Base-by-base conservation (phyloP, 2,329 filamentous ascomycete genomes). In the Phaeomoniella chlamydospora region DNA sequence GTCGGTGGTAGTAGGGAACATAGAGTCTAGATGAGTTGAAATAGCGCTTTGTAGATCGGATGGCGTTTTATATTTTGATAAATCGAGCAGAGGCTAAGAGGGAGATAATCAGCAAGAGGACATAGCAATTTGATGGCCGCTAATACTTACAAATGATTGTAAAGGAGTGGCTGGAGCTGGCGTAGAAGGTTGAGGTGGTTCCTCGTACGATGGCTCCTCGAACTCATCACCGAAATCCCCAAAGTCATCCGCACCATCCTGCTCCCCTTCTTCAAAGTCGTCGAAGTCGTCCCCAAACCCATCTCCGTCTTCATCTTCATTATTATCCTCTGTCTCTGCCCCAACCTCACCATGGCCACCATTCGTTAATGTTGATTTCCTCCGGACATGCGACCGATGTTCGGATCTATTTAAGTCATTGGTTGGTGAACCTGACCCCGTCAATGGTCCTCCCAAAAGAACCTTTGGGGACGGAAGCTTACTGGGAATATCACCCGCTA, bases 221-320 rank as follows among this genome's bases (percentile, higher is more conserved):
- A 84, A 84, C 26, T 67, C 76, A 43, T 67, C 60, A 51, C 76
- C 75, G 58, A 83, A 83, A 49, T 82, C 77, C 42, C 70, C 68
- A 56, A 74, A 72, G 49, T 71, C 67, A 46, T 67, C 65, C 45
- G 66, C 64, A 38, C 59, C 63, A 40, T 59, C 55, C 39, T 65
- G 63, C 40, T 64, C 64, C 33, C 66, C 67, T 46, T 68, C 62
- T 41, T 62, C 57, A 43, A 66, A 70, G 37, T 68, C 65, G 45
- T 67, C 64, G 51, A 68, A 68, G 18, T 68, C 64, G 37, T 74
- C 76, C 36, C 71, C 72, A 53, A 75, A 74, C 45, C 78, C 80
- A 50, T 80, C 77, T 56, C 84, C 85, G 49, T 42, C 61, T 31
- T 46, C 44, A 18, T 41, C 47, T 32, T 56, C 54, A 36, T 56